Evolutionary conservation across 2,329 filamentous ascomycete genomes (phyloP).

Genomic region (Mariannaea sp.): DNA sequence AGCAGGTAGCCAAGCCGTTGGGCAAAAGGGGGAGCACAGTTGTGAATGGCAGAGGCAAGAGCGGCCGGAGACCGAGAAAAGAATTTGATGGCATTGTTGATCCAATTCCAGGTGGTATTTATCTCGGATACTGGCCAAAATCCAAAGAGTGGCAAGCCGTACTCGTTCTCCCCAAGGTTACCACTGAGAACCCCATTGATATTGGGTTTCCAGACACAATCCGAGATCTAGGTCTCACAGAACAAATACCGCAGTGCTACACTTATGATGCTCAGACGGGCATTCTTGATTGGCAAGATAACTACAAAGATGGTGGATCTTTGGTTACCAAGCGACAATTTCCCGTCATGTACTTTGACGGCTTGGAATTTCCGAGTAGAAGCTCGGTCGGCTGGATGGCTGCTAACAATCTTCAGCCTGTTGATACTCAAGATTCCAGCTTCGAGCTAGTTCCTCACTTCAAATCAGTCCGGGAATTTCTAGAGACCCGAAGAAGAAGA

Average conservation of each 20-base stretch:
- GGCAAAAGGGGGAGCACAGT: too few species aligned
- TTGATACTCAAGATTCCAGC: background rate
- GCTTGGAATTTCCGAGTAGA: background rate
- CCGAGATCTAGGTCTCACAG: background rate
- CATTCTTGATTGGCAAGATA: background rate
- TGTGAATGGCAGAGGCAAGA: too few species aligned
- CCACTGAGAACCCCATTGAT: too few species aligned
- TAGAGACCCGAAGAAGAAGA: background rate
- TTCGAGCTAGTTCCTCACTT: background rate
- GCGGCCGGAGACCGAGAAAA: too few species aligned
- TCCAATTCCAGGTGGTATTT: conserved; percentile 14
- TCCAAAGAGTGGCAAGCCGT: too few species aligned
- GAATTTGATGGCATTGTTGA: background rate
- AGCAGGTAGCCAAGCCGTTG: too few species aligned
- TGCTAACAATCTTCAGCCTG: background rate
- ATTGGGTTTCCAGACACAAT: background rate
- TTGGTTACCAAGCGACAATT: background rate
- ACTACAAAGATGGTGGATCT: background rate
- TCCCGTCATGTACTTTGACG: conserved; percentile 18
- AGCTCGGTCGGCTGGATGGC: conserved; percentile 11
- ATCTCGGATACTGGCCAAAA: background rate
- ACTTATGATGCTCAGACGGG: background rate
- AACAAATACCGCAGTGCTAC: conserved; percentile 2
- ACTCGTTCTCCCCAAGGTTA: too few species aligned
- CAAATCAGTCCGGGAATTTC: background rate